A percentile compares a stretch with the other conserved stretches of the same genome.
Conservation (phyloP, 495 filamentous ascomycete species). For the Neurospora tetrasperma region DNA sequence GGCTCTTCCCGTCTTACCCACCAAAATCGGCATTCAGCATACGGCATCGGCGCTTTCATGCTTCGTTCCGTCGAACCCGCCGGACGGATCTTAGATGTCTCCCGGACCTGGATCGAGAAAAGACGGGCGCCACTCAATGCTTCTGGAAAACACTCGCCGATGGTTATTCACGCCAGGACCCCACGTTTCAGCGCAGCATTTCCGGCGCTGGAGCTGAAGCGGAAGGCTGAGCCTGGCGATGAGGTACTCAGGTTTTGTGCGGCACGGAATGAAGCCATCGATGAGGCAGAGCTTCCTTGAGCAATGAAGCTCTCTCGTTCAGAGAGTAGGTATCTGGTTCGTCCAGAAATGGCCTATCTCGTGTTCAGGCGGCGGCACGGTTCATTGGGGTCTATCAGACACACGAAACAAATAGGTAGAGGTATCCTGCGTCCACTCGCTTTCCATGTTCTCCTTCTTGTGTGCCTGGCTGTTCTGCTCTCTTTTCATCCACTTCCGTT, state of each 20-base stretch:
- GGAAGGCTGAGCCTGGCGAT: neutral
- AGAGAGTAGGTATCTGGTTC: neutral
- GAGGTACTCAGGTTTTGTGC: neutral
- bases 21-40: too few relatives aligned
- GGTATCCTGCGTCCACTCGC: neutral
- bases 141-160: too few relatives aligned
- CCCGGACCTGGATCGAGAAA: too few relatives aligned
- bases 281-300: neutral
- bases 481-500: neutral
- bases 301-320: neutral
- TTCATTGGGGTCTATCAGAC: neutral
- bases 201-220: neutral
- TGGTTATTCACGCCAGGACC: neutral
- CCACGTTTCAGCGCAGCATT: neutral
- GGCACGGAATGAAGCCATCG: neutral
- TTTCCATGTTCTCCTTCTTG: neutral
- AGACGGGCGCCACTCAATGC: too few relatives aligned
- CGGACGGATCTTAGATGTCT: too few relatives aligned
- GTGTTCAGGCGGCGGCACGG: neutral
- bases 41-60: too few relatives aligned
- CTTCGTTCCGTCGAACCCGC: too few relatives aligned
- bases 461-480: neutral
- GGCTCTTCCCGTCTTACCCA: too few relatives aligned
- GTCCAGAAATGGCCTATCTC: neutral
- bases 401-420: neutral